These are phyloP conservation scores for Codiaeum variegatum DNA, from an alignment of 441 rosid species.

Conservation along the genomic window DNA sequence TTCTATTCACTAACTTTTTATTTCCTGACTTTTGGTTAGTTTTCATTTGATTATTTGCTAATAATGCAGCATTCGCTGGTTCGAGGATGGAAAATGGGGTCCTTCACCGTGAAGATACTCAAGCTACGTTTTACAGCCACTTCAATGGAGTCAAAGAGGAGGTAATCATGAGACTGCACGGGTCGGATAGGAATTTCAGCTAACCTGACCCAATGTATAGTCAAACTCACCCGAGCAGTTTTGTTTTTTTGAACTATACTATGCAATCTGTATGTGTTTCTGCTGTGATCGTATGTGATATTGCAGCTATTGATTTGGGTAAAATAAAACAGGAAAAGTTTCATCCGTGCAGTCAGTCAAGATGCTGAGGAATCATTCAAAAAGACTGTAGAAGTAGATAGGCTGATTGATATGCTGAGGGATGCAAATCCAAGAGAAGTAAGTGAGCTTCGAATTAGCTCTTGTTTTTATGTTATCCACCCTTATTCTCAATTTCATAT, in stretches of 20 bases:
- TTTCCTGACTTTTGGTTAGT: neutral
- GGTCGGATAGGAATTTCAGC: too few relatives aligned
- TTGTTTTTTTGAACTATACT: neutral
- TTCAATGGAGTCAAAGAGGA: slow-evolving; percentile 30
- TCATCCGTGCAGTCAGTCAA: slow-evolving; percentile 72
- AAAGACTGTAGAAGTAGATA: slow-evolving; percentile 84
- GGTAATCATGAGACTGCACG: slow-evolving; percentile 26
- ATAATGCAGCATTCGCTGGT: slow-evolving; percentile 26
- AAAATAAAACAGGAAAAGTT: slow-evolving; percentile 82
- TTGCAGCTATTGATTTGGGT: slow-evolving; percentile 42
- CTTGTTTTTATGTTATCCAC: neutral
- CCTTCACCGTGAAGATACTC: slow-evolving; percentile 23
- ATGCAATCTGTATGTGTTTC: neutral
- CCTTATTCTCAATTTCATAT: neutral
- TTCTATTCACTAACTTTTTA: neutral
- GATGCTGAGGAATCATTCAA: slow-evolving; percentile 83
- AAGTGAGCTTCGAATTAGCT: slow-evolving; percentile 12
- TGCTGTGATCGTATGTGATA: neutral
- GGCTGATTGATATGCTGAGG: slow-evolving; percentile 65
- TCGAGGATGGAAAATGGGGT: slow-evolving; percentile 30
- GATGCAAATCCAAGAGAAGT: slow-evolving; percentile 76
- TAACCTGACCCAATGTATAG: neutral
- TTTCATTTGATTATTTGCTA: neutral
- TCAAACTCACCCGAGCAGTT: too few relatives aligned
- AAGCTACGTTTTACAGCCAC: slow-evolving; percentile 15